Conservation (phyloP, 345 rosid species). For the Arabis alpina region DNA sequence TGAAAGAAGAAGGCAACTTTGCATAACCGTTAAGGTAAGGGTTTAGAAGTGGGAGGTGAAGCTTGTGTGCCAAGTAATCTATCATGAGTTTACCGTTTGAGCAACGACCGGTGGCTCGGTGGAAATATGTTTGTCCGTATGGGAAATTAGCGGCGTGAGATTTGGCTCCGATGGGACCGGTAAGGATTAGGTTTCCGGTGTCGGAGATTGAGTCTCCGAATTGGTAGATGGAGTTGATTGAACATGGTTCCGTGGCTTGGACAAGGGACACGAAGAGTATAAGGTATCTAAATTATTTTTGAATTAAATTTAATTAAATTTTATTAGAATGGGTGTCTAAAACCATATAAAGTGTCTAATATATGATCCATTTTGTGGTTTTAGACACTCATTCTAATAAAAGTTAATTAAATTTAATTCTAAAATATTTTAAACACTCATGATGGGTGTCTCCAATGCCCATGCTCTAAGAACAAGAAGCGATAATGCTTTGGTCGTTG, state of each 20-base stretch:
- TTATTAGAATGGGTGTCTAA: too few relatives aligned
- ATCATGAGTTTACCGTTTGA: conserved; percentile 45
- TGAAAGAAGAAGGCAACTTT: conserved; percentile 11
- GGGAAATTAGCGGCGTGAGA: conserved; percentile 32
- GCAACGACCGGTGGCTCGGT: conserved; percentile 42
- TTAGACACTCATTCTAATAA: too few relatives aligned
- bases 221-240: conserved; percentile 33
- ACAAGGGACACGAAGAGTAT: conserved; percentile 7
- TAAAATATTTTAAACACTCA: too few relatives aligned
- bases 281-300: too few relatives aligned
- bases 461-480: conserved; percentile 24
- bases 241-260: conserved; percentile 5
- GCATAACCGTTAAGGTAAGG: conserved; percentile 40
- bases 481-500: conserved; percentile 10
- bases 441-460: too few relatives aligned
- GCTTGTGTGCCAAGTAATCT: conserved; percentile 37
- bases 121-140: conserved; percentile 43
- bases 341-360: too few relatives aligned
- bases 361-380: too few relatives aligned
- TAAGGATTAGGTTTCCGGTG: conserved; percentile 41
- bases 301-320: too few relatives aligned
- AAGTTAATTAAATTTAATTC: too few relatives aligned
- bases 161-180: conserved; percentile 19
- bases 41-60: conserved; percentile 38
- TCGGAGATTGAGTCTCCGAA: conserved; percentile 42